phyloP scores from a whole-genome alignment of 1,284 basidiomycete genomes.

The Sanghuangporus sanghuang region DNA sequence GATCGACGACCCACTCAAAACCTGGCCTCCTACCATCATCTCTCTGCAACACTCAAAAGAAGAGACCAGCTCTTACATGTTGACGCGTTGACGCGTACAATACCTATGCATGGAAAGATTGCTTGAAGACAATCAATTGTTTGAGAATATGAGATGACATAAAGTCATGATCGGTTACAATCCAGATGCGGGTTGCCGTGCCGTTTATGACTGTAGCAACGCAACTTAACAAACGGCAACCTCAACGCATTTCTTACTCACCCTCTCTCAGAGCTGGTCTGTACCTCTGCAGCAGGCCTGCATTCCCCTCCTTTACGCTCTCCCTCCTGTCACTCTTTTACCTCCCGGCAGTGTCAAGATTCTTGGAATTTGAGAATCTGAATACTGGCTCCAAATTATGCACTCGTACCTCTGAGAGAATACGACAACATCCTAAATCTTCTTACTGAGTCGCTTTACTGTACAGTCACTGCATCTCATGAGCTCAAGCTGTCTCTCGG shows the following conservation, averaged over 20 bases:
- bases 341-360: not conserved
- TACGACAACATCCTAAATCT: not conserved
- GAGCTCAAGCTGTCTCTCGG: constrained; percentile 59
- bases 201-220: constrained; percentile 8
- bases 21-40: too few species aligned
- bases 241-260: not conserved
- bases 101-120: not conserved
- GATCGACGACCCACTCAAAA: too few species aligned
- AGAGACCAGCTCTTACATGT: too few species aligned
- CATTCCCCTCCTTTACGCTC: constrained; percentile 3
- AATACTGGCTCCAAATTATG: constrained; percentile 2
- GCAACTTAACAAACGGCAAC: not conserved
- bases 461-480: constrained; percentile 25
- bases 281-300: constrained; percentile 18
- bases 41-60: too few species aligned
- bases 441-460: not conserved
- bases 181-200: constrained; percentile 4
- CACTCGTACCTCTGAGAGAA: not conserved
- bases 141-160: not conserved
- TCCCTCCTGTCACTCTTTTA: constrained; percentile 4
- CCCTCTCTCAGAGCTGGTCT: constrained; percentile 16
- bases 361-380: not conserved
- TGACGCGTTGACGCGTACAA: too few species aligned
- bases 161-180: not conserved
- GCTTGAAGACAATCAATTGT: not conserved